Evolutionary conservation across 768 basidiomycete species (phyloP), one percentile per base, ranked within the genome.

Genomic region (Daedaleopsis nitida): DNA sequence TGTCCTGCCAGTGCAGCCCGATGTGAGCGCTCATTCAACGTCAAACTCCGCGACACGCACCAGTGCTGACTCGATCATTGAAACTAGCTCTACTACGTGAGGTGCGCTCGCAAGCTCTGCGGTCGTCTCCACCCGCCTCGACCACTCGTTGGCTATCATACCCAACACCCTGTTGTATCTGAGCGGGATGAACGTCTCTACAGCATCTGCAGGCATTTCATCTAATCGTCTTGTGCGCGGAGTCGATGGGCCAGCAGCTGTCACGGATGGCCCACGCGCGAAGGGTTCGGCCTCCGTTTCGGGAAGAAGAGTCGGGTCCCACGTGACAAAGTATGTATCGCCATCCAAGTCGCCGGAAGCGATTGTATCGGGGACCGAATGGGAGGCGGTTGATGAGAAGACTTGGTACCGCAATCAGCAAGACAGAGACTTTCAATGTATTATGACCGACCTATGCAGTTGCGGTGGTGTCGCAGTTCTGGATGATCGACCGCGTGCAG

Each of bases 281-380:
- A 58, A 23, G 13, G 62, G 59, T n/a, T 14, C 0, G 0, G 42
- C 32, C 21, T 51, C 39, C 1, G 9, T 5, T 12, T 34, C 19
- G 23, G 62, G 57, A 2, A 64, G 32, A 6, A 66, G 39, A 13
- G 52, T n/a, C 1, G 62, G 62, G 14, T 66, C 62, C 65, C 65
- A 66, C 1, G 50, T 17, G 10, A 64, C 55, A 16, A 66, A 60
- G 50, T 66, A 66, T 19, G 39, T 51, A 27, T 66, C 65, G 0
- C 65, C 65, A 17, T 64, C 65, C 16, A 66, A 59, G 24, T 66
- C 65, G 7, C 65, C 65, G 23, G 59, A 58, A 3, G 65, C 56
- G 34, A 66, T 63, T 0, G 57, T 54, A 27, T 63, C 65, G 1
- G 65, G 65, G 3, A 64, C 34, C 5, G 65, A 66, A 34, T 53